Base-by-base conservation (phyloP, 345 rosid genomes). In the Brassica carinata region DNA sequence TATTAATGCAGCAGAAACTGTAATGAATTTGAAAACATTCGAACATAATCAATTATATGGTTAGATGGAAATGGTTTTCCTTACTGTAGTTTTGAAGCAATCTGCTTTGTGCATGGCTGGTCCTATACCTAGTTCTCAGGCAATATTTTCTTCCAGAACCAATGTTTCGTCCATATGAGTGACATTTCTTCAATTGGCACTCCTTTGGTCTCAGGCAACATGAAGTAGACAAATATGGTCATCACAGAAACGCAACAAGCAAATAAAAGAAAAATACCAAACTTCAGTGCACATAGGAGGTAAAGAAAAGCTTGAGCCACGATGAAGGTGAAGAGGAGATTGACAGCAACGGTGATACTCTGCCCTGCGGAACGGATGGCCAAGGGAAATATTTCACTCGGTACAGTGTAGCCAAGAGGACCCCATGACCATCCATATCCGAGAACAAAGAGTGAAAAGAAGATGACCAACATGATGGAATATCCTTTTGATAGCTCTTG, bases 391-490 rank as follows among this genome's bases (percentile, higher is more conserved):
- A 94, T 85, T 79, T 94, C 97, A 31, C 98, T 90, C 0, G 97
- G 97, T 31, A 94, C 81, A 0, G 94, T 92, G 91, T 91, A 94
- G 0, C 91, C 95, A 1, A 94, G 86, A 0, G 93, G 93, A 23
- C 98, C 98, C 97, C 98, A 94, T 29, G 98, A 94, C 90, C 91
- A 94, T 74, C 94, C 98, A 27, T 89, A 94, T 1, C 91, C 96
- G 13, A 88, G 27, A 7, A 92, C 91, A 75, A 94, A 92, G 4
- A 91, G 84, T 79, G 92, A 90, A n/a, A 92, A 65, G 64, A 92
- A 86, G 0, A 73, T 74, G 38, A 92, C 97, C 31, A 91, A 87
- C 73, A 87, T 19, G 31, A 84, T 83, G 1, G 94, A 92, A 83
- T 84, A 88, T 9, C 84, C 84, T 83, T 86, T 89, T 36, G 96